phyloP scores from a whole-genome alignment of 441 rosid species.

The Omphalea diandra region DNA sequence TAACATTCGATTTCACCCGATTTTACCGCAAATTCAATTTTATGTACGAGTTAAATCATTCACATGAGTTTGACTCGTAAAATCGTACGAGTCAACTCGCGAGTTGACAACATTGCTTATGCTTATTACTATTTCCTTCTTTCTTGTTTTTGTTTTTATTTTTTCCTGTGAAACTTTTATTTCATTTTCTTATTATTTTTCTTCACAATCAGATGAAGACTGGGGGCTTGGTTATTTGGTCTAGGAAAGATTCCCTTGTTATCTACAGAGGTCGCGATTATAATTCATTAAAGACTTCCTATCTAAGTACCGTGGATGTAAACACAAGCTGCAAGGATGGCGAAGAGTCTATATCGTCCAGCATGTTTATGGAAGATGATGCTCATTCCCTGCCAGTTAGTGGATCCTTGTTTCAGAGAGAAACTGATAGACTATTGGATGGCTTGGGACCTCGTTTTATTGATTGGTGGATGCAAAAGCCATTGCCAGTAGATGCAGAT shows the following conservation, averaged over 20 bases:
- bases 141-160: not conserved
- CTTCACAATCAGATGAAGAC: conserved; percentile 64
- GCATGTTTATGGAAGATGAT: conserved; percentile 21
- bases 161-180: not conserved
- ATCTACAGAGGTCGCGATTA: conserved; percentile 52
- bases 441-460: conserved; percentile 80
- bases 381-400: conserved; percentile 23
- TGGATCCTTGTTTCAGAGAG: conserved; percentile 70
- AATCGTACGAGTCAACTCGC: too few species aligned
- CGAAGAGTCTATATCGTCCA: conserved; percentile 18
- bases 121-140: not conserved
- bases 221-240: conserved; percentile 79
- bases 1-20: too few species aligned
- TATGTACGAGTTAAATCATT: too few species aligned
- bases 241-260: conserved; percentile 53
- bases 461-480: conserved; percentile 96
- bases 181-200: conserved; percentile 19
- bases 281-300: conserved; percentile 19
- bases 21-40: too few species aligned
- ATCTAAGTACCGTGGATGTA: conserved; percentile 1
- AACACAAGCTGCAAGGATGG: conserved; percentile 19
- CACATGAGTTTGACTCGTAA: too few species aligned
- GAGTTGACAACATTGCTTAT: too few species aligned
- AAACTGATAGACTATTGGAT: conserved; percentile 78
- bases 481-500: conserved; percentile 87